Base-by-base conservation (phyloP, 176 grass and related monocot species). In the Cenchrus fungigraminus region DNA sequence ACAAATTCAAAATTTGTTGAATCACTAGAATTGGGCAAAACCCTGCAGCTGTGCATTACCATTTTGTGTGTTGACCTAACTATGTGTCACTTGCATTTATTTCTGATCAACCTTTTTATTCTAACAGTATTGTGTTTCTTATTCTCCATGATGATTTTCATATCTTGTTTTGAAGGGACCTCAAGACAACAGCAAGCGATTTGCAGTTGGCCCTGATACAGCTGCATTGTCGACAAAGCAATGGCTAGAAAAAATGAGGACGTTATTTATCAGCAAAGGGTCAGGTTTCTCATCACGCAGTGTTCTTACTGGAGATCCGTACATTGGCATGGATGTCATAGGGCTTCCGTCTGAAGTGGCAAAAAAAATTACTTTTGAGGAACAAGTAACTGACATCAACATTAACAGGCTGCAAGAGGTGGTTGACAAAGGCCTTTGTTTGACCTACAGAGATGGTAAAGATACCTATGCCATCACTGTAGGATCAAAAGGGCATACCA, bases 271-370 rank as follows among this genome's bases (percentile, higher is more conserved):
- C 34, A 94, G 93, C 79, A 98, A 98, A 85, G 93, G 89, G 1
- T 98, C 96, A 78, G 93, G 96, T n/a, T 95, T 98, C 76, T 98
- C 91, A 60, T 98, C 93, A 46, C 89, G 93, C 6, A 95, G 93
- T 76, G 96, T 98, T 71, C 91, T 98, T 53, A 98, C 93, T 3
- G 96, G 96, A 47, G 93, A 95, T 75, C 86, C 96, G 0, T 98
- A 98, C 20, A 95, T 98, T 80, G 89, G 81, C 54, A 78, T 95
- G 71, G 88, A 94, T 88, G 86, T 94, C 37, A 83, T 98, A 73
- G 96, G 96, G 46, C 76, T 98, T 59, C 96, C 96, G 19, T 98
- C 96, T 66, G 96, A 95, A 87, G 84, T 98, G 8, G 93, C 93
- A 52, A 93, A 95, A 74, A 84, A 77, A 16, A 95, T 98, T 54